phyloP scores from a whole-genome alignment of 371 early-diverging fungal genomes.

The Mycotypha africana region DNA sequence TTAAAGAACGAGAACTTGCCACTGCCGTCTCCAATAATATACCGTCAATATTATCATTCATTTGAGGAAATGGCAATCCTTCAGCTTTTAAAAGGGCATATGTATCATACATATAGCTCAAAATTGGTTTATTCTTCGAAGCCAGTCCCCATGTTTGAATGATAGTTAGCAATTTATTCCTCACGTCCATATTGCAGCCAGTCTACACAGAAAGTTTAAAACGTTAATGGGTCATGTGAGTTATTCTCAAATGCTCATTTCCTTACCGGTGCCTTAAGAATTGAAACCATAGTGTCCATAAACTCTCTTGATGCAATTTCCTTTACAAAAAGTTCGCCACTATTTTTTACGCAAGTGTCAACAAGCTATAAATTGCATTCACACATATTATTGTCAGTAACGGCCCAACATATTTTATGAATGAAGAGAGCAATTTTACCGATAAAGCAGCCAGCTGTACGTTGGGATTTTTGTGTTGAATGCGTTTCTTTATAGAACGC shows the following conservation, averaged over 20 bases:
- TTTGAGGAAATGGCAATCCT: conserved; percentile 68
- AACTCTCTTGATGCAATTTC: conserved; percentile 90
- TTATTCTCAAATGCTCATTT: neutral
- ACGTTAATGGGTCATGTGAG: neutral
- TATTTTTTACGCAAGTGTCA: conserved; percentile 94
- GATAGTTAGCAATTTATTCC: conserved; percentile 59
- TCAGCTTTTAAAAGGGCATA: conserved; percentile 76
- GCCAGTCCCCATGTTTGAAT: conserved; percentile 90
- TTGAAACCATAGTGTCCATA: conserved; percentile 72
- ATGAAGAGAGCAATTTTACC: conserved; percentile 37
- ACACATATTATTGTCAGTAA: no score
- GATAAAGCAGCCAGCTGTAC: conserved; percentile 85
- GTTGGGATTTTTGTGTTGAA: conserved; percentile 88
- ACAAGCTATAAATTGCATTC: conserved; percentile 57
- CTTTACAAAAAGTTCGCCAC: conserved; percentile 82
- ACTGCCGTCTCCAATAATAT: conserved; percentile 67
- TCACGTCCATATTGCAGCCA: conserved; percentile 66
- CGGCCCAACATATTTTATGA: no score
- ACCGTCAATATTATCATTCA: conserved; percentile 64
- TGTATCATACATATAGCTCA: conserved; percentile 73
- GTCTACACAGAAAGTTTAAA: conserved; percentile 9
- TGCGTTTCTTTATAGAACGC: conserved; percentile 67
- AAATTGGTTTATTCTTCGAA: conserved; percentile 69
- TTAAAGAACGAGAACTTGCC: no score
- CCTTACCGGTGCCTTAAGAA: conserved; percentile 65